phyloP scores from a whole-genome alignment of 2,329 filamentous ascomycete species.

The Ascochyta lentis region DNA sequence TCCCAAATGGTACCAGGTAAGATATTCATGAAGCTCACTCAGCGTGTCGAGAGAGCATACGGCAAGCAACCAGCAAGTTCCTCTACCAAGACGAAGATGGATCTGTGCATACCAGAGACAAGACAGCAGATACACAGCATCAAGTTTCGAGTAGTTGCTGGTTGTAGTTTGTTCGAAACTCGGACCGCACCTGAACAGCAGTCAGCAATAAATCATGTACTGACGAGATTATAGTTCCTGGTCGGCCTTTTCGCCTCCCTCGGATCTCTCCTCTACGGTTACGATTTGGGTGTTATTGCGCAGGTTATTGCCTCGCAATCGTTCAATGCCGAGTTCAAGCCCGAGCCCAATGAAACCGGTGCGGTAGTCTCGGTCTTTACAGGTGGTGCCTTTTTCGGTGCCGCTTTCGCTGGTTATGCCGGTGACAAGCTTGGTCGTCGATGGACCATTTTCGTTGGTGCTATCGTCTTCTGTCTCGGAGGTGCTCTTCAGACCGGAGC shows the following conservation, averaged over 20 bases:
- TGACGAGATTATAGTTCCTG: slow-evolving; percentile 55
- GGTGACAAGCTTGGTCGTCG: slow-evolving; percentile 73
- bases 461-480: slow-evolving; percentile 73
- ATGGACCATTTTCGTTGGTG: slow-evolving; percentile 74
- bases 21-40: slow-evolving; percentile 5
- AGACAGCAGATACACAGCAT: not conserved
- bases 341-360: slow-evolving; percentile 59
- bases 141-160: not conserved
- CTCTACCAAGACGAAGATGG: not conserved
- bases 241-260: slow-evolving; percentile 65
- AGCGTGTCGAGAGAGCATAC: not conserved
- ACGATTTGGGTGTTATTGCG: slow-evolving; percentile 67
- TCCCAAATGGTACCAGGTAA: slow-evolving; percentile 64
- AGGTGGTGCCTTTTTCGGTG: slow-evolving; percentile 74
- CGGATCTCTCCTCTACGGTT: slow-evolving; percentile 65
- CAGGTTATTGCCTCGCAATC: slow-evolving; percentile 59
- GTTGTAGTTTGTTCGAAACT: not conserved
- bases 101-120: not conserved
- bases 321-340: slow-evolving; percentile 52
- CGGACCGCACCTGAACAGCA: not conserved
- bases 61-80: not conserved
- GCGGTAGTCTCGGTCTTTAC: slow-evolving; percentile 81
- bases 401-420: slow-evolving; percentile 66
- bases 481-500: slow-evolving; percentile 77
- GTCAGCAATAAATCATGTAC: not conserved